Conservation (phyloP, 257 asterid species). For the Verbascum thapsus region DNA sequence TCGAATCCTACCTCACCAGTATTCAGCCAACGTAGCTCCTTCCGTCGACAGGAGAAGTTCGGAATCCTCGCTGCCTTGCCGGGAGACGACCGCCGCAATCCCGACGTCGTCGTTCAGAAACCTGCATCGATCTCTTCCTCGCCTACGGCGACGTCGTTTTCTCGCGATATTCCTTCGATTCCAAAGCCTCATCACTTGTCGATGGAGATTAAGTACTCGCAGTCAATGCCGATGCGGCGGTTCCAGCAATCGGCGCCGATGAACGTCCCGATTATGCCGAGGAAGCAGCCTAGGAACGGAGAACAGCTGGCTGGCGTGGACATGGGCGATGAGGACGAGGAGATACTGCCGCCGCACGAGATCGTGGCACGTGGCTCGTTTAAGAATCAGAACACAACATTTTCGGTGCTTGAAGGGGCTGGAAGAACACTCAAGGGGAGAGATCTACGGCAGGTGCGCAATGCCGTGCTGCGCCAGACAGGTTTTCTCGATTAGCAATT, state of each 20-base stretch:
- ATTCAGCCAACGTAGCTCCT: conserved; percentile 26
- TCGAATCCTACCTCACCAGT: conserved; percentile 11
- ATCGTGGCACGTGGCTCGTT: conserved; percentile 65
- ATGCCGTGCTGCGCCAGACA: conserved; percentile 81
- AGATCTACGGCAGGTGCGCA: conserved; percentile 91
- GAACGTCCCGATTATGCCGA: conserved; percentile 65
- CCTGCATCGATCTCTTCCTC: conserved; percentile 46
- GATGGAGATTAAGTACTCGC: conserved; percentile 48
- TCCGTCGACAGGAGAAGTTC: conserved; percentile 48
- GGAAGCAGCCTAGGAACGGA: conserved; percentile 44
- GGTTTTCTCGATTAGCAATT: conserved; percentile 63
- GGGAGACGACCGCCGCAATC: conserved; percentile 40
- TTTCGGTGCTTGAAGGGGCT: conserved; percentile 83
- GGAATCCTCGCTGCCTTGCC: conserved; percentile 77
- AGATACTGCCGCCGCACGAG: conserved; percentile 90
- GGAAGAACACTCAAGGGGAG: conserved; percentile 92
- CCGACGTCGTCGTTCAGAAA: conserved; percentile 46
- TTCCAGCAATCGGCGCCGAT: conserved; percentile 78
- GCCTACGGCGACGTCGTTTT: conserved; percentile 38
- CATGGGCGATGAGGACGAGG: conserved; percentile 55
- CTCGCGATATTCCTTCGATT: conserved; percentile 53
- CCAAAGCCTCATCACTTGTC: conserved; percentile 49
- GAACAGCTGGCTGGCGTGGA: conserved; percentile 39
- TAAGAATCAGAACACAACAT: conserved; percentile 47
- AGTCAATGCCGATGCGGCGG: conserved; percentile 56